Evolutionary conservation across 805 yeast genomes (phyloP).

Genomic region (Candida sithepensis): DNA sequence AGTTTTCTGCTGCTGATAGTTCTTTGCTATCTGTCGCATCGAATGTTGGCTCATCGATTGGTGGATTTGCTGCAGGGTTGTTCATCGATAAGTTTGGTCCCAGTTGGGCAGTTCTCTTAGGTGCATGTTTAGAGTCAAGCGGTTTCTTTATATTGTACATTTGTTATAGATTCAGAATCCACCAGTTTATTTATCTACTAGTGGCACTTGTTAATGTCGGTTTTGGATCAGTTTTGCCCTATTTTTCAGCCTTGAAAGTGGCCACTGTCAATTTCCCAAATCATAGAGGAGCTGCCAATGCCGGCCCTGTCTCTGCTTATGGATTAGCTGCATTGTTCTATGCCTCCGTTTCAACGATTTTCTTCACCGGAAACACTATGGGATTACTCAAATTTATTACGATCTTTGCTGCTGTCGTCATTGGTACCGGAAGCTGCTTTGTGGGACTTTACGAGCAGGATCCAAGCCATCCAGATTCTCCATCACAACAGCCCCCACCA

Average conservation of each 20-base stretch:
- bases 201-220: conserved; percentile 54
- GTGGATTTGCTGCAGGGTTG: conserved; percentile 71
- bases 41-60: conserved; percentile 61
- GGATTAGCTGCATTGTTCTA: conserved; percentile 70
- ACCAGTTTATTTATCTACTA: conserved; percentile 41
- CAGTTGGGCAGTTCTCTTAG: conserved; percentile 46
- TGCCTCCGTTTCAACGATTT: conserved; percentile 51
- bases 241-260: conserved; percentile 56
- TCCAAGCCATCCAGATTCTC: conserved; percentile 19
- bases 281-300: conserved; percentile 67
- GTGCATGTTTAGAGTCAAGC: conserved; percentile 48
- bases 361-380: conserved; percentile 50
- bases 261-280: conserved; percentile 65
- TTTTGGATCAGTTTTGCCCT: conserved; percentile 59
- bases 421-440: conserved; percentile 44
- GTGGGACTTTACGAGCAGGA: conserved; percentile 33
- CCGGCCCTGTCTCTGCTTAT: conserved; percentile 63
- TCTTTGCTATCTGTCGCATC: conserved; percentile 62
- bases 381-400: conserved; percentile 56
- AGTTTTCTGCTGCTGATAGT: conserved; percentile 56
- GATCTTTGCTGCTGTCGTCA: conserved; percentile 44
- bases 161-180: conserved; percentile 40
- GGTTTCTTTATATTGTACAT: conserved; percentile 52
- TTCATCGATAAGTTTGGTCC: conserved; percentile 63
- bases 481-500: conserved; percentile 3